Base-by-base conservation (phyloP, 805 yeast genomes). In the Ogataea polymorpha region DNA sequence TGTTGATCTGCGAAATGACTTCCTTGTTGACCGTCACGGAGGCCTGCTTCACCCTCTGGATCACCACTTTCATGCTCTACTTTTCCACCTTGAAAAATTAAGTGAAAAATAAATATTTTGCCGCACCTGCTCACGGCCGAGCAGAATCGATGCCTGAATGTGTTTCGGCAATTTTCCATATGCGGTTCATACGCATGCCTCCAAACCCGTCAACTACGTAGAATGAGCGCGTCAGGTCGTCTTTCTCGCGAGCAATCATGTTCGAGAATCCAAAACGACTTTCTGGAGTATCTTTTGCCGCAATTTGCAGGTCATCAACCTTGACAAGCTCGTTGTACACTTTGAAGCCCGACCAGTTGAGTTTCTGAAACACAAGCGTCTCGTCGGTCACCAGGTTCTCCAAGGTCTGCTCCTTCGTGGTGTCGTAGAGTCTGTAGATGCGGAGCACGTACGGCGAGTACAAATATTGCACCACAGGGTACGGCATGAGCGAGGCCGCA, bases 1-100 rank as follows among this genome's bases (percentile, higher is more conserved):
- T 71, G 20, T 71, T 71, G 35, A 91, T 89, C 80, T 77, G 68
- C 1, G 97, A 88, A 0, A 90, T 75, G 0, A 85, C 69, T 37
- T 72, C 58, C 7, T 71, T 67, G 37, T 89, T 87, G 0, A 93
- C 99, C 0, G 87, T 77, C 0, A 93, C 99, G 0, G 96, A 83
- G 0, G 97, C 98, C 34, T 75, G 72, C 46, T 84, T 86, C 6
- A 91, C 98, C 56, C 86, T 79, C 59, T 93, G 99, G 24, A 93
- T 77, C 1, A 93, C 96, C 3, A 90, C 87, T 60, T 80, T 82
- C 99, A 91, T 91, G 21, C 9, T 21, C 35, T 12, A 20, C 23
- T 14, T 16, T 11, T 23, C 15, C 17, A n/a, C 16, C 8, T 9
- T 14, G 14, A 30, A n/a, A 25, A 38, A 25, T 32, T 32, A 18